phyloP scores from a whole-genome alignment of 352 stramenopile genomes.

The Phytophthora podocarpi region DNA sequence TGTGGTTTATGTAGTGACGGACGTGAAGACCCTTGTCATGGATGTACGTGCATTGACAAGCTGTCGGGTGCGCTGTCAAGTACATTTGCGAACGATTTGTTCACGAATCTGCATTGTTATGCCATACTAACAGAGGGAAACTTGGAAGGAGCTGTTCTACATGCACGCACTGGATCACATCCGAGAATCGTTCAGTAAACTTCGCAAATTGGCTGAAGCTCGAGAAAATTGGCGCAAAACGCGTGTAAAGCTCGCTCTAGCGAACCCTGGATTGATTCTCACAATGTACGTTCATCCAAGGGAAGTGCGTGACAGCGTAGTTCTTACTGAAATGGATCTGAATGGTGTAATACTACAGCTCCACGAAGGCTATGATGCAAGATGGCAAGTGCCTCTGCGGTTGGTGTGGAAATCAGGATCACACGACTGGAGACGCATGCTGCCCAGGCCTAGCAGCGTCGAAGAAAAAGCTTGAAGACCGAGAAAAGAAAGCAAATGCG shows the following conservation, averaged over 20 bases:
- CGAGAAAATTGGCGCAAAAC: conserved; percentile 82
- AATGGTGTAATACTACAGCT: no score
- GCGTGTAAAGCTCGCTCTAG: conserved; percentile 69
- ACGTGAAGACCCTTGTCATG: conserved; percentile 83
- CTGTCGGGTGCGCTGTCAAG: no score
- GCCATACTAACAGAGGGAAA: conserved; percentile 69
- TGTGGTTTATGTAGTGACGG: conserved; percentile 68
- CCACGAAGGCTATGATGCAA: conserved; percentile 85
- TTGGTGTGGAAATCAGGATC: conserved; percentile 76
- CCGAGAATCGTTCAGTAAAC: conserved; percentile 52
- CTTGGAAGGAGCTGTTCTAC: conserved; percentile 81
- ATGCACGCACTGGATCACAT: conserved; percentile 79
- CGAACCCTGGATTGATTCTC: conserved; percentile 69
- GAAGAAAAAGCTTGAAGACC: conserved; percentile 57
- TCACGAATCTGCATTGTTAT: no score
- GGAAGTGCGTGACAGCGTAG: background rate
- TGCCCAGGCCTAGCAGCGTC: conserved; percentile 52
- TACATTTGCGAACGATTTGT: no score
- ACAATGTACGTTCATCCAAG: conserved; percentile 52
- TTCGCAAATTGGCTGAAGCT: conserved; percentile 64
- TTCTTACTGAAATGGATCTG: no score
- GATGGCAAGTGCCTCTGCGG: conserved; percentile 82
- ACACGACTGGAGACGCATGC: conserved; percentile 65
- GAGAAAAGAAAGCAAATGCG: conserved; percentile 51
- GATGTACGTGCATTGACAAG: conserved; percentile 71